Evolutionary conservation across 2,329 filamentous ascomycete genomes (phyloP).

Genomic region (Epichloe hybrida): DNA sequence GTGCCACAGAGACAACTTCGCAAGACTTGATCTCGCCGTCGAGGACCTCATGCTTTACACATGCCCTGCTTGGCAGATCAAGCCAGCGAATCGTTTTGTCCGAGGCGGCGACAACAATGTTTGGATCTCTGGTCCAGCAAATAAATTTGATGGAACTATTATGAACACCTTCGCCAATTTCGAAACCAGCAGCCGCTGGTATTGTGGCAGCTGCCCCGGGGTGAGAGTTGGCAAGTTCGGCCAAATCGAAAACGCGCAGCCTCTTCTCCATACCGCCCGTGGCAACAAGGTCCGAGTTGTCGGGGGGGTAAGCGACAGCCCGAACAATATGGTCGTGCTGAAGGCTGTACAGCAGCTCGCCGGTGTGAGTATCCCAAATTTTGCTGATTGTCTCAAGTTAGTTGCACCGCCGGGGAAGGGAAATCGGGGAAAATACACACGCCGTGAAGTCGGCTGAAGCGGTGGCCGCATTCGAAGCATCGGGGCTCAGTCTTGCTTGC

Average conservation of each 20-base stretch:
- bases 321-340: slow-evolving; percentile 93
- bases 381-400: slow-evolving; percentile 44
- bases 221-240: slow-evolving; percentile 36
- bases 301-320: slow-evolving; percentile 79
- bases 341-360: slow-evolving; percentile 74
- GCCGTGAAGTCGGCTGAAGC: slow-evolving; percentile 93
- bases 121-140: slow-evolving; percentile 81
- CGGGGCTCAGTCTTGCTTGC: slow-evolving; percentile 82
- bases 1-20: slow-evolving; percentile 64
- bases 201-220: slow-evolving; percentile 31
- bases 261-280: slow-evolving; percentile 96
- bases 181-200: slow-evolving; percentile 54
- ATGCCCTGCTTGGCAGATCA: slow-evolving; percentile 64
- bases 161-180: slow-evolving; percentile 78
- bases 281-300: slow-evolving; percentile 70
- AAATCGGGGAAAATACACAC: slow-evolving; percentile 31
- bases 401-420: not conserved
- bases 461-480: slow-evolving; percentile 79
- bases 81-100: slow-evolving; percentile 93
- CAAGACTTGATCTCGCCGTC: slow-evolving; percentile 84
- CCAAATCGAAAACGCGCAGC: slow-evolving; percentile 82
- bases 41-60: slow-evolving; percentile 63
- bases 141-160: slow-evolving; percentile 88
- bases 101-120: slow-evolving; percentile 78
- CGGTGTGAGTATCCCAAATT: slow-evolving; percentile 93